These are phyloP conservation scores for Pyrenochaeta sp. DNA, from an alignment of 2,329 filamentous ascomycete genomes.

Conservation along the genomic window DNA sequence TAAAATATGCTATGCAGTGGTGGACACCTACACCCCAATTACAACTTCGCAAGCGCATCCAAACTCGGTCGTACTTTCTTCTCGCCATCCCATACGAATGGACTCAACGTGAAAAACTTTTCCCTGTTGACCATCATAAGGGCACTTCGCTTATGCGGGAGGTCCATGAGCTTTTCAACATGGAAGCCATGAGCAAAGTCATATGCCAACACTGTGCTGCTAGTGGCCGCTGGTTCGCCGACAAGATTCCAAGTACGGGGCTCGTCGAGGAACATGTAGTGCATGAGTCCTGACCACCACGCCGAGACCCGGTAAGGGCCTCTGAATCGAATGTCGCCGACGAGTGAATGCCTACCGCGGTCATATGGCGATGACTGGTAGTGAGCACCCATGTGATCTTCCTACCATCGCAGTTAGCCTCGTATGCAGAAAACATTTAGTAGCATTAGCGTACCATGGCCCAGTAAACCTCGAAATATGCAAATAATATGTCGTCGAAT, in stretches of 20 bases:
- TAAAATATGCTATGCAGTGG: background rate
- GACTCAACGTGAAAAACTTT: conserved; percentile 74
- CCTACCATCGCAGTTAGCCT: conserved; percentile 48
- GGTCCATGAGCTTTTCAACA: conserved; percentile 75
- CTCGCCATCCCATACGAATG: conserved; percentile 56
- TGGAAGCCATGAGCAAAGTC: conserved; percentile 78
- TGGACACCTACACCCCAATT: background rate
- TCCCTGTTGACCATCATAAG: conserved; percentile 71
- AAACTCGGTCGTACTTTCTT: conserved; percentile 46
- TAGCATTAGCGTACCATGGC: conserved; percentile 62
- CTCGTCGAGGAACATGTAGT: conserved; percentile 68
- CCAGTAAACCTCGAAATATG: conserved; percentile 86
- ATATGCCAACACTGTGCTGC: conserved; percentile 74
- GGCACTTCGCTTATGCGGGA: conserved; percentile 75
- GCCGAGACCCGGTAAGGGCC: conserved; percentile 65
- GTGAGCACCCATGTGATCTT: conserved; percentile 68
- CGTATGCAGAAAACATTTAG: background rate
- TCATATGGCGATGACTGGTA: conserved; percentile 65
- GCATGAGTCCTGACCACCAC: conserved; percentile 66
- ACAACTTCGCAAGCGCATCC: conserved; percentile 45
- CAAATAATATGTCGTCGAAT: conserved; percentile 75
- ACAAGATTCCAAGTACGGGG: conserved; percentile 64
- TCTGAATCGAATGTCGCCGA: conserved; percentile 64
- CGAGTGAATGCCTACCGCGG: conserved; percentile 67
- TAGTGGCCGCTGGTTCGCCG: conserved; percentile 77